Evolutionary conservation across 148 eudicot genomes (phyloP).

Genomic region (Bassia scoparia): DNA sequence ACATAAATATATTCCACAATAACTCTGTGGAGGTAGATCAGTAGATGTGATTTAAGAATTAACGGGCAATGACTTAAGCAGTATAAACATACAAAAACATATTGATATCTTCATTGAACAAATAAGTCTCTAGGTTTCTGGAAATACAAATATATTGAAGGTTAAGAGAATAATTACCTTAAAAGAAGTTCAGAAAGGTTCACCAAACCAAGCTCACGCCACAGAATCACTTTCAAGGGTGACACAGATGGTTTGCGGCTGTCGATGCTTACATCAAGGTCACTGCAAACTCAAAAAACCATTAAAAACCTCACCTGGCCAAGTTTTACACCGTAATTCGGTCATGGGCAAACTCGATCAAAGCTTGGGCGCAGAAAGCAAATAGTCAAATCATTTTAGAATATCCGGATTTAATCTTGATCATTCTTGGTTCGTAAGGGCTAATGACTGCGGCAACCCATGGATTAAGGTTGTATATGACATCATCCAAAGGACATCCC

Average conservation of each 20-base stretch:
- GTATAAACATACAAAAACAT: background rate
- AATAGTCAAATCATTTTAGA: no score
- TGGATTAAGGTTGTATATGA: conserved; percentile 61
- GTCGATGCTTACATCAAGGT: background rate
- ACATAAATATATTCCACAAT: no score
- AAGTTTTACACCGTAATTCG: background rate
- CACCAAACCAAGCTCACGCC: background rate
- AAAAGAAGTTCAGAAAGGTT: background rate
- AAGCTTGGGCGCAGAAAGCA: no score
- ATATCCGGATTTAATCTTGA: conserved; percentile 27
- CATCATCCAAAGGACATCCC: conserved; percentile 60
- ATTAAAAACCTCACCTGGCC: background rate
- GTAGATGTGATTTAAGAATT: no score
- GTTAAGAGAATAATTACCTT: conserved; percentile 1
- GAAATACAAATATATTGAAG: background rate
- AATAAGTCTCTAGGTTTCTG: background rate
- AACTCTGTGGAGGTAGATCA: no score
- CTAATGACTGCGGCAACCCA: conserved; percentile 38
- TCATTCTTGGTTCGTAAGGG: conserved; percentile 42
- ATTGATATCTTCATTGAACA: background rate
- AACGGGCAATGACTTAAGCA: no score
- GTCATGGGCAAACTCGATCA: no score
- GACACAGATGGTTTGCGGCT: background rate
- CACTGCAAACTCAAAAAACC: background rate
- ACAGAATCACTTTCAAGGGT: background rate